Conservation (phyloP, 768 basidiomycete species). For the Suillus luteus region DNA sequence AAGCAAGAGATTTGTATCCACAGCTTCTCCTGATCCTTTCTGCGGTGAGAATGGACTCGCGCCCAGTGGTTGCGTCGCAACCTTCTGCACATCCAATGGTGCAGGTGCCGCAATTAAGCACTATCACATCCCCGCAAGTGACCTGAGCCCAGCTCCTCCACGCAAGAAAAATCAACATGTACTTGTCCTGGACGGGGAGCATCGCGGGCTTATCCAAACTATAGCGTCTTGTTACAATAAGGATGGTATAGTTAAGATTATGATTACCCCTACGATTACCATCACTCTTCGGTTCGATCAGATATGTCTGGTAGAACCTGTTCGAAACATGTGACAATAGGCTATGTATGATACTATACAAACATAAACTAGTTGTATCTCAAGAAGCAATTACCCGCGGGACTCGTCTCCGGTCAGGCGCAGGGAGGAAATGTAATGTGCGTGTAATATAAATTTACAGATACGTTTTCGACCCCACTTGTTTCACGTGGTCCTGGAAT, state of each 20-base stretch:
- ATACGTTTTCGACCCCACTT: too few species aligned
- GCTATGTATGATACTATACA: neutral
- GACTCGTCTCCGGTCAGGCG: too few species aligned
- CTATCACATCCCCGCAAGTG: neutral
- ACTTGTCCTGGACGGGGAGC: neutral
- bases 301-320: neutral
- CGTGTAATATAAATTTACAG: too few species aligned
- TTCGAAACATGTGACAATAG: neutral
- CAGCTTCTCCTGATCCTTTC: neutral
- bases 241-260: neutral
- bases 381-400: too few species aligned
- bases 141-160: neutral
- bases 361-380: too few species aligned
- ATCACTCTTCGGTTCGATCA: neutral
- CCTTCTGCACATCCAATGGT: neutral
- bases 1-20: neutral
- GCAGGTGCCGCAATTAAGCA: neutral
- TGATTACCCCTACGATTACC: neutral
- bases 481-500: constrained; percentile 24
- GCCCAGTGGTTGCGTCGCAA: neutral
- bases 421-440: too few species aligned
- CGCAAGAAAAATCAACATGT: neutral
- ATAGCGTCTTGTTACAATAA: neutral
- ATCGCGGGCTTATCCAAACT: neutral
- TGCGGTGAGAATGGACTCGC: neutral